These are phyloP conservation scores for Gaeumannomyces tritici DNA, from an alignment of 2,329 filamentous ascomycete species.

Conservation along the genomic window DNA sequence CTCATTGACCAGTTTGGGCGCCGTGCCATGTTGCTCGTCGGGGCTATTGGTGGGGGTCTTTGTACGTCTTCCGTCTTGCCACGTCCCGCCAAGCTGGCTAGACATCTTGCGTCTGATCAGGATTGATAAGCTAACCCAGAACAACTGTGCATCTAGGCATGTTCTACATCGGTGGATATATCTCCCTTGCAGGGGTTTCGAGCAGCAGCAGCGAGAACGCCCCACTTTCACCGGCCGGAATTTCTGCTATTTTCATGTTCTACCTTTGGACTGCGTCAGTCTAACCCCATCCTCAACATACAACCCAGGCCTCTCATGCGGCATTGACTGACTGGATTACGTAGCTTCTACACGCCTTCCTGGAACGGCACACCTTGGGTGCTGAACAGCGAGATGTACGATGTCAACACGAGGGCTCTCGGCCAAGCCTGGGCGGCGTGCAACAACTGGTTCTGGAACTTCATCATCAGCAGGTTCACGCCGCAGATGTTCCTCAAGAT, in stretches of 20 bases:
- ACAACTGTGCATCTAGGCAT: neutral
- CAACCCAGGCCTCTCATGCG: neutral
- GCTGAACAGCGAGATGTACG: slow-evolving; percentile 67
- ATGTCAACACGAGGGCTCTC: slow-evolving; percentile 54
- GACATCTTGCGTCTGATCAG: neutral
- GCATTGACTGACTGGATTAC: neutral
- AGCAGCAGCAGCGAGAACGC: too few species aligned
- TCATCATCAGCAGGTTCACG: slow-evolving; percentile 58
- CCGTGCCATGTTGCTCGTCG: slow-evolving; percentile 53
- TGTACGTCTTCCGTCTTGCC: neutral
- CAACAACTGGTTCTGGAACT: slow-evolving; percentile 67
- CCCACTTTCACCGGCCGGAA: slow-evolving; percentile 26
- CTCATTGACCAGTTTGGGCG: slow-evolving; percentile 52
- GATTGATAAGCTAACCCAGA: neutral
- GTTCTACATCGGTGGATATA: slow-evolving; percentile 48
- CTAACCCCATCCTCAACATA: neutral
- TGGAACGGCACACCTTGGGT: slow-evolving; percentile 74
- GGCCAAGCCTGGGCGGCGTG: slow-evolving; percentile 64
- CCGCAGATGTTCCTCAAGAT: slow-evolving; percentile 47
- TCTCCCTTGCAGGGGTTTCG: slow-evolving; percentile 31
- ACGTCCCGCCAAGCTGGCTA: neutral
- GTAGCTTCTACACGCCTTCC: slow-evolving; percentile 53
- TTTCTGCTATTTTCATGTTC: slow-evolving; percentile 60
- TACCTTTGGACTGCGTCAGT: slow-evolving; percentile 55
- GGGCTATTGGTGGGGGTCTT: slow-evolving; percentile 38